A percentile compares a stretch with the other conserved stretches of the same genome.
Evolutionary conservation across 306 rosid species (phyloP).

Genomic region (Oemleria cerasiformis): DNA sequence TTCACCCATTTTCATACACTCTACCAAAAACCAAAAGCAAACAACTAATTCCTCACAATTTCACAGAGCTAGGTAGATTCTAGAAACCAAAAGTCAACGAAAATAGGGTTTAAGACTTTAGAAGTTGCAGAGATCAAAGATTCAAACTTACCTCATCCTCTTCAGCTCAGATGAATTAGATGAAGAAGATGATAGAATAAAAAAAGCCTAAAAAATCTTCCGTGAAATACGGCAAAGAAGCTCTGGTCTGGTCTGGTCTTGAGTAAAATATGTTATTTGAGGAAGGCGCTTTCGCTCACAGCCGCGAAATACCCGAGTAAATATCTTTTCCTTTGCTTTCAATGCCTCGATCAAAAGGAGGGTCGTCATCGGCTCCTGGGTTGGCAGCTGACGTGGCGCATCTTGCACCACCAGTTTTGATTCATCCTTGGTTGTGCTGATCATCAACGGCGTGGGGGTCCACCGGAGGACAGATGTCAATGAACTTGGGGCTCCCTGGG

Average conservation of each 20-base stretch:
- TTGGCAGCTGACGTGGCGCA: slow-evolving; percentile 34
- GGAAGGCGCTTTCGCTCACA: slow-evolving; percentile 4
- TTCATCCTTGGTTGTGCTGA: slow-evolving; percentile 16
- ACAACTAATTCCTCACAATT: not conserved
- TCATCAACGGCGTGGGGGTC: slow-evolving; percentile 20
- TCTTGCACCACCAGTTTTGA: slow-evolving; percentile 28
- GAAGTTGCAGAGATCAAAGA: not conserved
- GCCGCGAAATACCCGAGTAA: slow-evolving; percentile 12
- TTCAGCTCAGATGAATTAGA: not conserved
- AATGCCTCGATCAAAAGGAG: slow-evolving; percentile 34
- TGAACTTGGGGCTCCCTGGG: not conserved
- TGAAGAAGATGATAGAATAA: not conserved
- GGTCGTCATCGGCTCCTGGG: slow-evolving; percentile 30
- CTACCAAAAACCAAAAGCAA: slow-evolving; percentile 24
- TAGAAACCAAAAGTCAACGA: not conserved
- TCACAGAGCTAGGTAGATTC: not conserved
- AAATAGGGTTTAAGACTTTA: not conserved
- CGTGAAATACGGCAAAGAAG: not conserved
- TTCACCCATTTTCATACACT: slow-evolving; percentile 46
- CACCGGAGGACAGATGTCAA: slow-evolving; percentile 19
- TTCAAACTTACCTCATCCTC: not conserved
- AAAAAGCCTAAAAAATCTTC: not conserved
- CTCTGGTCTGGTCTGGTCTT: not conserved
- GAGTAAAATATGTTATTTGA: not conserved
- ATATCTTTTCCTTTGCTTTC: slow-evolving; percentile 12